Percentiles rank a stretch among this genome's conserved stretches.
Conservation (phyloP, 306 rosid species). For the Medicago truncatula region DNA sequence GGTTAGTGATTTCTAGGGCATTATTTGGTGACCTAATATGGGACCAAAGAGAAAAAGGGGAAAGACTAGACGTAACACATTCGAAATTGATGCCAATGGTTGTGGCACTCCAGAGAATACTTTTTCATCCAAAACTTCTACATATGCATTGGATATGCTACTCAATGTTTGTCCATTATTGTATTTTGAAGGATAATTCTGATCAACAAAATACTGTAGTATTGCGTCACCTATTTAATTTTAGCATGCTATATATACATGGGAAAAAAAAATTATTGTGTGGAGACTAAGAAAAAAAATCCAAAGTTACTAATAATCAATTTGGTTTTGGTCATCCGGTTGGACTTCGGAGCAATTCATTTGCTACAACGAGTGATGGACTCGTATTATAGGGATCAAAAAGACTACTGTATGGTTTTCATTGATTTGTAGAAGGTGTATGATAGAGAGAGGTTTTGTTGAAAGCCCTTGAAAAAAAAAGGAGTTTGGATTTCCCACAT, state of each 20-base stretch:
- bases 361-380: not conserved
- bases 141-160: too few species aligned
- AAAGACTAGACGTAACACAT: too few species aligned
- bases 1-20: too few species aligned
- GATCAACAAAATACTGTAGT: constrained; percentile 28
- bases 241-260: not conserved
- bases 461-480: too few species aligned
- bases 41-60: too few species aligned
- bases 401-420: not conserved
- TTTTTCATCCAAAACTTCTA: too few species aligned
- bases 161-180: not conserved
- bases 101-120: too few species aligned
- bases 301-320: not conserved
- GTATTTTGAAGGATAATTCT: constrained; percentile 17
- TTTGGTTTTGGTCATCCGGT: not conserved
- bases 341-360: not conserved
- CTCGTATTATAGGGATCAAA: not conserved
- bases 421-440: not conserved
- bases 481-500: not conserved
- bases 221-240: not conserved
- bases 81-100: too few species aligned
- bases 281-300: not conserved
- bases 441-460: not conserved
- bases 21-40: too few species aligned
- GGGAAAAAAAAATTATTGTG: not conserved